These are phyloP conservation scores for Dionaea muscipula DNA, from an alignment of 179 eudicot genomes.

Conservation along the genomic window DNA sequence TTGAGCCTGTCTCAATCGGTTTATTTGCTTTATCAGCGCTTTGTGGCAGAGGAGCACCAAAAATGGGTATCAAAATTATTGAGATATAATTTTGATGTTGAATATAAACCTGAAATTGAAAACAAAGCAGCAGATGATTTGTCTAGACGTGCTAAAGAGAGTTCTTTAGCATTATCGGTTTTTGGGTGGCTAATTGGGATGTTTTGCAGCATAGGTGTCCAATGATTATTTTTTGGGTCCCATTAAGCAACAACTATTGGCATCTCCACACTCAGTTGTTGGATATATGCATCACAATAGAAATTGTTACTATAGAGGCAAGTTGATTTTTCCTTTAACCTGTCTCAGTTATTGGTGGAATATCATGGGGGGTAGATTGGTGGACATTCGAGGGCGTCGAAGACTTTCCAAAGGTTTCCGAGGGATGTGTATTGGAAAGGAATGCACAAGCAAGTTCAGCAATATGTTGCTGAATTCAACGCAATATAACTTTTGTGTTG, in stretches of 20 bases:
- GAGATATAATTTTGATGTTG: not conserved
- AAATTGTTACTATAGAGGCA: not conserved
- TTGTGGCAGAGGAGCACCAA: not conserved
- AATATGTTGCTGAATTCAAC: not conserved
- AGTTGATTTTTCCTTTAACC: not conserved
- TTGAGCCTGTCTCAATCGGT: no score
- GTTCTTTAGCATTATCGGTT: not conserved
- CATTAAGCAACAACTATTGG: not conserved
- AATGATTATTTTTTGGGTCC: not conserved
- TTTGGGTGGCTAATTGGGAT: not conserved
- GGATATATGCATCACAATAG: no score
- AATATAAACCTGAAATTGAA: no score
- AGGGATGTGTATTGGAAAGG: not conserved
- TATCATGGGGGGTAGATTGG: not conserved
- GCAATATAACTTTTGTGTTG: not conserved
- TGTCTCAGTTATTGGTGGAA: not conserved
- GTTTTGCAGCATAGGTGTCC: not conserved
- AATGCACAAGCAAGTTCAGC: not conserved
- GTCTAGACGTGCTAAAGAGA: not conserved
- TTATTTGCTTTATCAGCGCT: not conserved
- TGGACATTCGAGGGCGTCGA: not conserved
- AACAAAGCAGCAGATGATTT: no score
- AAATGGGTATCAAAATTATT: not conserved
- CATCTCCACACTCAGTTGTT: no score
- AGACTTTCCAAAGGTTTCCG: not conserved